Base-by-base conservation (phyloP, 306 rosid species). In the Benincasa hispida region DNA sequence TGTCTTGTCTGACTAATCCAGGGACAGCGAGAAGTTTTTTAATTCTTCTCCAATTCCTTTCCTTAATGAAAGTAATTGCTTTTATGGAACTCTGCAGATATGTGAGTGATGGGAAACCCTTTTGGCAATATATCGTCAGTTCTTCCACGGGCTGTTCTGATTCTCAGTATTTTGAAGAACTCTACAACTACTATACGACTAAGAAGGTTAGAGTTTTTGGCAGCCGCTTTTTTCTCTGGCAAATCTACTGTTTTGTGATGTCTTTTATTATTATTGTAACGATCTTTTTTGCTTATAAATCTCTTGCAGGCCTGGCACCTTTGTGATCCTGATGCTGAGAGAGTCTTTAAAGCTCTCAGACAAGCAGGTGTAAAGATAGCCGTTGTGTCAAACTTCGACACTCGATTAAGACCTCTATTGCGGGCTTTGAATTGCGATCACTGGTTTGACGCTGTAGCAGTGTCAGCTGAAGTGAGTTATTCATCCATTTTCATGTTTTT, bases 401-500 rank as follows among this genome's bases (percentile, higher is more conserved):
- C 97, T 73, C 87, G 98, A 55, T 82, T 94, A 76, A 87, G 97
- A 81, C 95, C 98, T 73, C 87, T 94, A 18, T 76, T 94, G 85
- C 86, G 82, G 66, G 91, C 89, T 75, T 79, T 94, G 78, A 85
- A 89, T 22, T 94, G 98, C 72, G 98, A 94, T 56, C 79, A 82
- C 66, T 94, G 98, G 98, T 94, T 94, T 77, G 98, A 94, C 84
- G 98, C 97, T 5, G 89, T 94, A 47, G 98, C 98, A 51, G 97
- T 94, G 53, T 94, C 98, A 53, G 97, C 98, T 62, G 98, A 94
- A 89, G 97, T 90, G 86, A 55, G 87, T 70, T 28, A 25, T 70
- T 47, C 6, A 69, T 45, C 75, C 19, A 0, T 42, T 42, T 69
- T 42, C 54, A 68, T 42, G n/a, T 39, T 39, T 22, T 70, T 47